These are phyloP conservation scores for Syzygium syzygioides DNA, from an alignment of 441 rosid species.

Conservation along the genomic window DNA sequence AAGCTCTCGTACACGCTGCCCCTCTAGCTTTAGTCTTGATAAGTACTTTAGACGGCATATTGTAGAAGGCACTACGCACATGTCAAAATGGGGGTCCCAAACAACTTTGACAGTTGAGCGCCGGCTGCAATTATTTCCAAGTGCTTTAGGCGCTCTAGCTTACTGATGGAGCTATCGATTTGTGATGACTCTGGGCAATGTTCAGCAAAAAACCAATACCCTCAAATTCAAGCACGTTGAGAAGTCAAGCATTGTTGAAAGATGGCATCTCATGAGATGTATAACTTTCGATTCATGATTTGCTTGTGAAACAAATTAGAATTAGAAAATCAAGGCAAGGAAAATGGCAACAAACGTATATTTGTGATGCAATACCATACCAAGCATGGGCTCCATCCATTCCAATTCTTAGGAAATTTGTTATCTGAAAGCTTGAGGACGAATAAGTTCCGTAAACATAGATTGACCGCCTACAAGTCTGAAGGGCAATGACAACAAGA, in stretches of 20 bases:
- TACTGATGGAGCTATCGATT: accelerated
- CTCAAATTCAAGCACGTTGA: not conserved
- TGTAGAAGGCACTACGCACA: not conserved
- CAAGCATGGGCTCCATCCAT: not conserved
- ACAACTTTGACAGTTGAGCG: not conserved
- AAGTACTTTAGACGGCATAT: not conserved
- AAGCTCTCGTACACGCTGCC: not conserved
- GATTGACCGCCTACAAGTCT: accelerated
- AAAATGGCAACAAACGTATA: accelerated
- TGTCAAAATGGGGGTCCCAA: not conserved
- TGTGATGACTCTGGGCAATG: not conserved
- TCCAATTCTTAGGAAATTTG: not conserved
- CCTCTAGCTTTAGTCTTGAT: not conserved
- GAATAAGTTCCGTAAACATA: not conserved
- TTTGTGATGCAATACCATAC: not conserved
- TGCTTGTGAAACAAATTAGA: not conserved
- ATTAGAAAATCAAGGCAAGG: not conserved
- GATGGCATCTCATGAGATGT: not conserved
- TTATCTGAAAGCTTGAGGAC: not conserved
- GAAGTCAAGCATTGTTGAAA: accelerated
- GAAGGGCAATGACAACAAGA: not conserved
- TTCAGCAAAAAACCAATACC: not conserved
- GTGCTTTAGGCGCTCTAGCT: not conserved
- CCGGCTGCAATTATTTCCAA: accelerated
- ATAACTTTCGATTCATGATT: not conserved